Percentiles rank a stretch among this genome's conserved stretches.
Evolutionary conservation across 495 filamentous ascomycete genomes (phyloP).

Genomic region (Chaetomium tenue): DNA sequence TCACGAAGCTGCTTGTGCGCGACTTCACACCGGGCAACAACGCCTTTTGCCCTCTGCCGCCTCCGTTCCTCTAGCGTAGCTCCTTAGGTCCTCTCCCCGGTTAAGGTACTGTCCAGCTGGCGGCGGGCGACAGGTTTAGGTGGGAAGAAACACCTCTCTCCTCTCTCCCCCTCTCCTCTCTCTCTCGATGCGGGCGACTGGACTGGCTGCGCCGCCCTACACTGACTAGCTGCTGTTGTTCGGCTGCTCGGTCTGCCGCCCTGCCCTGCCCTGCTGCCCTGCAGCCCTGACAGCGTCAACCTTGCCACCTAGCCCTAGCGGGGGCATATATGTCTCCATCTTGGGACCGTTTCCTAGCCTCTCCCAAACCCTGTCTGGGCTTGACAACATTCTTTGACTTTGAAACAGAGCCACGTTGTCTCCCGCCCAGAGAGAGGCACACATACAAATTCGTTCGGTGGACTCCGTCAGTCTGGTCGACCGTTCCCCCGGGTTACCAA

Average conservation of each 20-base stretch:
- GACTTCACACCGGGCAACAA: slow-evolving; percentile 22
- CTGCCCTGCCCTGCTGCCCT: slow-evolving; percentile 9
- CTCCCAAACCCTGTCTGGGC: slow-evolving; percentile 15
- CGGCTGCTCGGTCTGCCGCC: slow-evolving; percentile 9
- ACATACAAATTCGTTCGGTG: slow-evolving; percentile 18
- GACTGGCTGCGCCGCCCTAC: slow-evolving; percentile 19
- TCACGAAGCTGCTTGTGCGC: slow-evolving; percentile 32
- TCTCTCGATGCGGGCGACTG: slow-evolving; percentile 1
- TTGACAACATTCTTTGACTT: slow-evolving; percentile 18
- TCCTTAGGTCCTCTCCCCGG: slow-evolving; percentile 12
- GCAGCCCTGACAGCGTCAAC: slow-evolving; percentile 30
- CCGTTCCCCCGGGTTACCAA: slow-evolving; percentile 25
- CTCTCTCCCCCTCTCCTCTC: not conserved
- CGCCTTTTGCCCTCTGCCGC: slow-evolving; percentile 9
- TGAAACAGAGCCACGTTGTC: slow-evolving; percentile 22
- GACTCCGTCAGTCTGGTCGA: slow-evolving; percentile 26
- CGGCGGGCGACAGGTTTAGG: slow-evolving; percentile 12
- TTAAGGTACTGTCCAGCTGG: slow-evolving; percentile 14
- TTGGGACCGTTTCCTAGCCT: slow-evolving; percentile 23
- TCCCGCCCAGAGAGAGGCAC: slow-evolving; percentile 3
- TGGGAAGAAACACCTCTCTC: no score
- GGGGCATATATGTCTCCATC: slow-evolving; percentile 36
- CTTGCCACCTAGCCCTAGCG: slow-evolving; percentile 32
- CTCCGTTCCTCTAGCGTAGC: slow-evolving; percentile 16
- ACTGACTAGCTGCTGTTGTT: slow-evolving; percentile 17